These are phyloP conservation scores for Puccinia novopanici DNA, from an alignment of 1,284 basidiomycete species.

Conservation along the genomic window DNA sequence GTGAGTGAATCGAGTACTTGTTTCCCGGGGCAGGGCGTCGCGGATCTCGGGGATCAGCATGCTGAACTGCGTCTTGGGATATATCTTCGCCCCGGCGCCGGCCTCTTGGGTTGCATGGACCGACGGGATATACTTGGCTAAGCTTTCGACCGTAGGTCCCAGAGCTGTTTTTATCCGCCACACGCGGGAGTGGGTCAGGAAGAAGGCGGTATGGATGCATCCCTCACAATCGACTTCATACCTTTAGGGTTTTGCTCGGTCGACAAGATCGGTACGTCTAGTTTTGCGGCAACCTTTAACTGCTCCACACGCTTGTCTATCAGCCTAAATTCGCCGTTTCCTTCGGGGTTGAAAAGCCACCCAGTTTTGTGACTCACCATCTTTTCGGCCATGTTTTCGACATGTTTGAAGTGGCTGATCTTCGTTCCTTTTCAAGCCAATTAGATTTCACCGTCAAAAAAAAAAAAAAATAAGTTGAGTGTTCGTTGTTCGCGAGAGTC, in stretches of 20 bases:
- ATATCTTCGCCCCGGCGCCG: background rate
- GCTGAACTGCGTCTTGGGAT: constrained; percentile 56
- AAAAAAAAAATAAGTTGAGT: background rate
- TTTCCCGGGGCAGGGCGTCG: constrained; percentile 23
- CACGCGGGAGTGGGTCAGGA: constrained; percentile 51
- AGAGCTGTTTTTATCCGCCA: constrained; percentile 51
- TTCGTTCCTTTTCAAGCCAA: background rate
- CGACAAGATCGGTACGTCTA: constrained; percentile 56
- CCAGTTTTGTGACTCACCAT: background rate
- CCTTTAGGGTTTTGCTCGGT: constrained; percentile 58
- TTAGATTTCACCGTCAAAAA: background rate
- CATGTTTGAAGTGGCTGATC: constrained; percentile 24
- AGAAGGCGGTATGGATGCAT: background rate
- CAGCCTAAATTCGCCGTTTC: background rate
- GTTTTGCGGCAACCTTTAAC: constrained; percentile 55
- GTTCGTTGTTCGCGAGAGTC: background rate
- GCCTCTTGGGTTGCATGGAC: background rate
- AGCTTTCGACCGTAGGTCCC: constrained; percentile 42
- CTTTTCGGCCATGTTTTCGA: constrained; percentile 21
- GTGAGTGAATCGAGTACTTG: constrained; percentile 3
- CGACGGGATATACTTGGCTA: background rate
- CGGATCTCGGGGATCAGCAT: constrained; percentile 55
- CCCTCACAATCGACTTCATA: constrained; percentile 7
- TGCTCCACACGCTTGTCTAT: background rate
- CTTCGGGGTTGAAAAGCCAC: background rate